Base-by-base conservation (phyloP, 75 land plant genomes). In the Pinus albicaulis region DNA sequence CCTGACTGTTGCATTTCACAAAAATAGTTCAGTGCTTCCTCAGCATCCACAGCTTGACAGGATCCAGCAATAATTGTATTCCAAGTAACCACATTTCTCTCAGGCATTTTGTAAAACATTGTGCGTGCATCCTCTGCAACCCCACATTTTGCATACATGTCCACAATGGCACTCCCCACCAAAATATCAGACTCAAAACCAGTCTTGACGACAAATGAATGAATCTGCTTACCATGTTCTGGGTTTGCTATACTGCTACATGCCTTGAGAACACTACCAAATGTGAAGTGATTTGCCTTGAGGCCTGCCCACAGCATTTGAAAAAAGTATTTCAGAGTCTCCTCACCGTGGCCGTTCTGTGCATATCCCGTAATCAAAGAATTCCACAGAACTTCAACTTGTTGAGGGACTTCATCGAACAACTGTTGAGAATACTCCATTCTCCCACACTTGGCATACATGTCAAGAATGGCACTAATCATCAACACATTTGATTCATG, bases 121-220 rank as follows among this genome's bases (percentile, higher is more conserved):
- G 31, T 16, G 38, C 36, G 66, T 26, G 86, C 86, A 71, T 86
- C 82, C 34, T 60, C 75, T 59, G 80, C 25, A 56, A 61, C 59
- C 11, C 86, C 85, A 83, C 85, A 83, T 78, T 84, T 84, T 34
- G 83, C 82, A 76, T 87, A 87, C 86, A 87, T 87, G 52, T 81
- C 82, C 3, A 87, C 56, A 52, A 87, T 59, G 19, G 83, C 62
- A 58, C 83, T 91, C 57, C 76, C 80, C n/a, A 87, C 79, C 41
- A 77, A 66, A 61, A 44, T 59, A 48, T 78, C 77, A 17, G 57
- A 55, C 71, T 87, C 86, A 28, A 76, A 69, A 24, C 86, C 84
- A 63, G 68, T 63, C 48, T 74, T 76, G 20, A 58, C 76, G 41
- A 78, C 74, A 14, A 59, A 25, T 14, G 83, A 48, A 61, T 87